Conservation (phyloP, 768 basidiomycete species). For the Dendrothele bispora region DNA sequence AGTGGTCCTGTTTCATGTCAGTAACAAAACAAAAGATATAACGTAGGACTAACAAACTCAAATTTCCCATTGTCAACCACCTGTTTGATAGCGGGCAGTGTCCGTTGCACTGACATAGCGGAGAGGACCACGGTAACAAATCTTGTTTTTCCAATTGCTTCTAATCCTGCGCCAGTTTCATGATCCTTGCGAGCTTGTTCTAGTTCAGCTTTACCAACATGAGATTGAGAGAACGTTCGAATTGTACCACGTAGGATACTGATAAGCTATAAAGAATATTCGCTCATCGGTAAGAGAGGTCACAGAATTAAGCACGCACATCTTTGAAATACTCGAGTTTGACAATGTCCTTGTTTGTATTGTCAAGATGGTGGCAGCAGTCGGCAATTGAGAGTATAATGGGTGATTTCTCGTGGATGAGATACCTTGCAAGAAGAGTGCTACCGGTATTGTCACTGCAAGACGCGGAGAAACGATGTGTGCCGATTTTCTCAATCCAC, state of each 20-base stretch:
- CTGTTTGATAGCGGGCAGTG: constrained; percentile 16
- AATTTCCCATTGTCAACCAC: constrained; percentile 6
- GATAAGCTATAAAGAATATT: no score
- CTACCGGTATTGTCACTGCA: constrained; percentile 29
- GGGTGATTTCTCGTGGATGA: constrained; percentile 9
- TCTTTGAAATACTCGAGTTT: constrained; percentile 19
- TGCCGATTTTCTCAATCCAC: constrained; percentile 17
- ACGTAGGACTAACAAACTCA: constrained; percentile 11
- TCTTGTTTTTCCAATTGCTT: constrained; percentile 23
- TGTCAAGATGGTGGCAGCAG: no score
- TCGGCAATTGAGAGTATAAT: constrained; percentile 19
- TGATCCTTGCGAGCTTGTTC: constrained; percentile 12
- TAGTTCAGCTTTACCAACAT: constrained; percentile 15
- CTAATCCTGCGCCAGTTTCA: no score
- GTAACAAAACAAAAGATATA: not conserved
- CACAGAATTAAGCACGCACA: constrained; percentile 1
- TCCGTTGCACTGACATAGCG: constrained; percentile 15
- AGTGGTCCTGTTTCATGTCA: not conserved
- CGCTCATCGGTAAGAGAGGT: no score
- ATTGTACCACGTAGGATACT: constrained; percentile 16
- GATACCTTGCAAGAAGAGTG: no score
- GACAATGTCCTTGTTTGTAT: constrained; percentile 25
- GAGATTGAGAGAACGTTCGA: constrained; percentile 20
- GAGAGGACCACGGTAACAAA: constrained; percentile 20
- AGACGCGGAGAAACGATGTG: constrained; percentile 17